These are phyloP conservation scores for Monosporascus cannonballus DNA, from an alignment of 2,329 filamentous ascomycete genomes.

Conservation along the genomic window DNA sequence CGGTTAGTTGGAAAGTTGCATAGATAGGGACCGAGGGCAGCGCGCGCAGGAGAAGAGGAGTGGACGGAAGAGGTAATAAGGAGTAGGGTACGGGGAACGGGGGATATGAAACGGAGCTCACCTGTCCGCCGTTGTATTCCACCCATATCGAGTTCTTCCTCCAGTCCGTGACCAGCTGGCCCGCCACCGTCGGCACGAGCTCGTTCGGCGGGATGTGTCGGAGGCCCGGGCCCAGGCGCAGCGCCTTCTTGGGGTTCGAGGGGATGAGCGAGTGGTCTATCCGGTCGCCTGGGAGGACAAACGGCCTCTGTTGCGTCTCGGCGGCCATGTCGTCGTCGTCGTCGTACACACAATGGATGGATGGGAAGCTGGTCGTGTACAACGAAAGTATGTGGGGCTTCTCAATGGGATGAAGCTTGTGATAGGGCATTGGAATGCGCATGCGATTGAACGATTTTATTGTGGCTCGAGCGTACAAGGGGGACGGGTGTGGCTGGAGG, in stretches of 20 bases:
- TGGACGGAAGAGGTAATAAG: no score
- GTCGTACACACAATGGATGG: neutral
- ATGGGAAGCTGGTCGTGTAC: neutral
- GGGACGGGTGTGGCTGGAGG: slow-evolving; percentile 22
- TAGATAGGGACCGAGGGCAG: neutral
- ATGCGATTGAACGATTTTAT: slow-evolving; percentile 1
- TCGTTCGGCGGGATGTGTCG: slow-evolving; percentile 73
- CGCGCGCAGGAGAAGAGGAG: no score
- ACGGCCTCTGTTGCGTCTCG: slow-evolving; percentile 38
- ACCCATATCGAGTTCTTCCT: slow-evolving; percentile 75
- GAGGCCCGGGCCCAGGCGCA: slow-evolving; percentile 79
- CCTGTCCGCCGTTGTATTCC: slow-evolving; percentile 64
- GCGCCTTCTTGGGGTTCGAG: slow-evolving; percentile 58
- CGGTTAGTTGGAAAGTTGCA: slow-evolving; percentile 19
- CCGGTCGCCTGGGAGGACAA: slow-evolving; percentile 78
- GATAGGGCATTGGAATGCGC: neutral
- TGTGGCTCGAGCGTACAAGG: slow-evolving; percentile 13
- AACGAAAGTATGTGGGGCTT: slow-evolving; percentile 4
- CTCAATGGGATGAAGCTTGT: slow-evolving; percentile 1
- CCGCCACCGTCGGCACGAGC: slow-evolving; percentile 62
- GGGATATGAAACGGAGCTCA: slow-evolving; percentile 31
- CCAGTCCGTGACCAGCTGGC: slow-evolving; percentile 60
- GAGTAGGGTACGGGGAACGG: neutral
- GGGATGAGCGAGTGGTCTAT: slow-evolving; percentile 64
- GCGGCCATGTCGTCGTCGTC: slow-evolving; percentile 38